These are phyloP conservation scores for Galerina sulciceps DNA, from an alignment of 768 basidiomycete species.

Conservation along the genomic window DNA sequence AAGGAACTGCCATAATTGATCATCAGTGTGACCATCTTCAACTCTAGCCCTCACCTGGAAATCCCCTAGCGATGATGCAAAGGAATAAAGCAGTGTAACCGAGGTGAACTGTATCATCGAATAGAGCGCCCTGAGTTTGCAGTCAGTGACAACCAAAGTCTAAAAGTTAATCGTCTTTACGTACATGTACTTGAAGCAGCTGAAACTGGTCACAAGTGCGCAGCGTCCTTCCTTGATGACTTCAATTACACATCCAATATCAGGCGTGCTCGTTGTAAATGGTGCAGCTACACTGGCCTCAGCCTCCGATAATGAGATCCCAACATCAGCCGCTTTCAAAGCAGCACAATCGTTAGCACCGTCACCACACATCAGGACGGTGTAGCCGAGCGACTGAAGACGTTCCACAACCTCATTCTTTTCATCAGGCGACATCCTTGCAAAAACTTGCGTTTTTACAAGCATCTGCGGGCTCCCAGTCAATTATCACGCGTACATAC, in stretches of 20 bases:
- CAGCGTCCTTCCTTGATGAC: slow-evolving; percentile 97
- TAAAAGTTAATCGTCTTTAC: slow-evolving; percentile 30
- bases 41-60: slow-evolving; percentile 71
- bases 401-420: slow-evolving; percentile 98
- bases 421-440: slow-evolving; percentile 99
- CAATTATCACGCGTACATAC: neutral
- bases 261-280: slow-evolving; percentile 91
- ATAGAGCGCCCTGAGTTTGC: slow-evolving; percentile 82
- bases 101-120: slow-evolving; percentile 99
- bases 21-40: slow-evolving; percentile 9
- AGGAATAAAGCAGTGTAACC: slow-evolving; percentile 92
- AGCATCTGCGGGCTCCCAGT: slow-evolving; percentile 76
- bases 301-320: slow-evolving; percentile 94
- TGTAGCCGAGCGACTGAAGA: slow-evolving; percentile 91
- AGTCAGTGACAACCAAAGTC: slow-evolving; percentile 10
- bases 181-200: slow-evolving; percentile 99
- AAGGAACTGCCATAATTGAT: slow-evolving; percentile 64
- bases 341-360: slow-evolving; percentile 99
- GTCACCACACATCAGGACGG: slow-evolving; percentile 97
- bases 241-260: slow-evolving; percentile 94
- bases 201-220: slow-evolving; percentile 96
- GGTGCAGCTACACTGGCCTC: slow-evolving; percentile 99
- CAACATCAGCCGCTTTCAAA: slow-evolving; percentile 97
- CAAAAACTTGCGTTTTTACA: slow-evolving; percentile 94
- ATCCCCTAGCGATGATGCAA: slow-evolving; percentile 94